Base-by-base conservation (phyloP, 2,329 filamentous ascomycete genomes). In the Fusarium albosuccineum region DNA sequence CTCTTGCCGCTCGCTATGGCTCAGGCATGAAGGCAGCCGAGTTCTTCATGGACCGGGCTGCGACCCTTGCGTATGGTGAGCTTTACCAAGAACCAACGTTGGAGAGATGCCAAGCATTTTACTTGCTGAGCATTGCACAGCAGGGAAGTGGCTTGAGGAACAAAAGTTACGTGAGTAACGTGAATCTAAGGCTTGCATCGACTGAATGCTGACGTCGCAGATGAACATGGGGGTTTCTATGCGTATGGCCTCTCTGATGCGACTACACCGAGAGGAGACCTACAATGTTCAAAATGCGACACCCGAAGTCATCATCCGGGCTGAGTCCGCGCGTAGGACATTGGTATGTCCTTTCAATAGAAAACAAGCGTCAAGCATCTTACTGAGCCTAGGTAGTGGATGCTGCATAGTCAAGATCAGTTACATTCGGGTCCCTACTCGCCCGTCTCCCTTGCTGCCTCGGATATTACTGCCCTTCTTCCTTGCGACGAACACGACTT, bases 351-450 rank as follows among this genome's bases (percentile, higher is more conserved):
- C 50, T 34, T 11, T 13, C 11, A 8, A 29, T 22, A 9, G n/a
- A 16, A 49, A 51, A 27, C 8, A 37, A 17, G 29, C 3, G 14
- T n/a, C n/a, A 51, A 30, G 13, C 14, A n/a, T 29, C 14, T 60
- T 48, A 51, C 50, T 66, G 40, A 66, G 39, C 27, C 46, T 14
- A 53, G 26, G 17, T 30, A 86, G 84, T 88, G 86, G 86, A 87
- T 87, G 84, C 71, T 88, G 34, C 83, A 87, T 70, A 87, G 82
- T 66, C 86, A 88, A 68, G 86, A 88, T 63, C 86, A 86, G 65
- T 77, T 88, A 26, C 84, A 87, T 63, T 86, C 84, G 1, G 83
- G 85, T 0, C 83, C 84, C 4, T 76, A 79, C 30, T 84, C 83
- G 10, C 85, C 85, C 3, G 79, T 86, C 3, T 83, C 84, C 0